Evolutionary conservation across 2,329 filamentous ascomycete genomes (phyloP).

Genomic region (Emergomyces orientalis): DNA sequence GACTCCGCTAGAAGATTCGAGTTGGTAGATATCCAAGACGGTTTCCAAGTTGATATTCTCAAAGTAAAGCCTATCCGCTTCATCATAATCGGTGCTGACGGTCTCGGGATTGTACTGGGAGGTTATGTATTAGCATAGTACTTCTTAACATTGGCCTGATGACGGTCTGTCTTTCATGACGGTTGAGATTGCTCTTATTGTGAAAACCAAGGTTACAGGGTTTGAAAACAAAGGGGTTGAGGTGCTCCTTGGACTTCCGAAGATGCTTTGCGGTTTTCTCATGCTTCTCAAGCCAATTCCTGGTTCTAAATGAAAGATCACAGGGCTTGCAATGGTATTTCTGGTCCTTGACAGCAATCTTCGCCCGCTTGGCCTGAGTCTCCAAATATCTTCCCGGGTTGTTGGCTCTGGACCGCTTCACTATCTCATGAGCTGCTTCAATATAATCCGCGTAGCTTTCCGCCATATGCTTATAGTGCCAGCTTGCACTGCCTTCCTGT

Average conservation of each 20-base stretch:
- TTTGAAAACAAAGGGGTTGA: not conserved
- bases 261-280: not conserved
- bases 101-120: constrained; percentile 71
- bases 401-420: not conserved
- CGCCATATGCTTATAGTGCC: not conserved
- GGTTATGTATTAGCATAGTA: constrained; percentile 8
- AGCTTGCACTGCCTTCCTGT: not conserved
- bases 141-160: not conserved
- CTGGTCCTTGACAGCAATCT: not conserved
- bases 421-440: not conserved
- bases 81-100: constrained; percentile 82
- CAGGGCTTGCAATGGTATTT: not conserved
- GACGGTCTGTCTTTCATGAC: not conserved
- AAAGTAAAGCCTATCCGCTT: constrained; percentile 90
- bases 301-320: not conserved
- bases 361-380: not conserved
- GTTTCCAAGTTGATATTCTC: constrained; percentile 90
- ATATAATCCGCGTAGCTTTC: not conserved
- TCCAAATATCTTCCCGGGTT: not conserved
- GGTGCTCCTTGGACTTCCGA: not conserved
- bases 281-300: not conserved
- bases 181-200: not conserved
- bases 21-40: constrained; percentile 83
- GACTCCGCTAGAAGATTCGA: constrained; percentile 74
- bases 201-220: not conserved